A percentile compares a stretch with the other conserved stretches of the same genome.
These are phyloP conservation scores for Thelonectria rubi DNA, from an alignment of 2,329 filamentous ascomycete species.

Conservation along the genomic window DNA sequence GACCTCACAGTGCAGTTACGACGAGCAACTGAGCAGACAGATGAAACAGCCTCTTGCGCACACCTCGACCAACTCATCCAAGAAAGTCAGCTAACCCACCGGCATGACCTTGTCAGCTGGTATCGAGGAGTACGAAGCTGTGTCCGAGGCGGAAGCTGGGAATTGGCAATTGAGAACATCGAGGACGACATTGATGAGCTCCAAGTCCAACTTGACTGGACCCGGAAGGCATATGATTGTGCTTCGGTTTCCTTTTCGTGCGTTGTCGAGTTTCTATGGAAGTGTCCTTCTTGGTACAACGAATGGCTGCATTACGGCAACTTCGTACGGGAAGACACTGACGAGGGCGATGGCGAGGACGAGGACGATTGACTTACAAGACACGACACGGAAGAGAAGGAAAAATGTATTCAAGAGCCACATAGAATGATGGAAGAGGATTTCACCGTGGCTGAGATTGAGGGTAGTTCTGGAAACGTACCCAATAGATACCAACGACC, in stretches of 20 bases:
- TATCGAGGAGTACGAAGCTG: constrained; percentile 26
- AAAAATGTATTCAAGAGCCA: too few species aligned
- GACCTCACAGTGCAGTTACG: not conserved
- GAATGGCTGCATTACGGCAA: too few species aligned
- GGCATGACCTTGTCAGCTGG: not conserved
- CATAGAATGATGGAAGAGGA: too few species aligned
- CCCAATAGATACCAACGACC: too few species aligned
- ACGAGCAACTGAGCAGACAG: not conserved
- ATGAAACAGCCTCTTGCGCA: fast-evolving
- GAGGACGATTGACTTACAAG: too few species aligned
- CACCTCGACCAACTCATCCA: not conserved
- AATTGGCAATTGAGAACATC: not conserved
- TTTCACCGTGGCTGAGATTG: too few species aligned
- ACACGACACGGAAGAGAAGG: too few species aligned
- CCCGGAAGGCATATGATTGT: not conserved
- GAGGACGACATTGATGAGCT: constrained; percentile 7
- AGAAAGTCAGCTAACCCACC: not conserved
- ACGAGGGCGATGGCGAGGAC: too few species aligned
- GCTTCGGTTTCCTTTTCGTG: not conserved
- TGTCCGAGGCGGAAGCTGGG: constrained; percentile 8
- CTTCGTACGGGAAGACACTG: not conserved
- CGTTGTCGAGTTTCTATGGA: not conserved
- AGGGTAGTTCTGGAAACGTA: too few species aligned
- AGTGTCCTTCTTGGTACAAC: not conserved
- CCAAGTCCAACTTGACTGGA: not conserved